A percentile compares a stretch with the other conserved stretches of the same genome.
phyloP scores from a whole-genome alignment of 2,329 filamentous ascomycete species.

The Alternaria rosae region DNA sequence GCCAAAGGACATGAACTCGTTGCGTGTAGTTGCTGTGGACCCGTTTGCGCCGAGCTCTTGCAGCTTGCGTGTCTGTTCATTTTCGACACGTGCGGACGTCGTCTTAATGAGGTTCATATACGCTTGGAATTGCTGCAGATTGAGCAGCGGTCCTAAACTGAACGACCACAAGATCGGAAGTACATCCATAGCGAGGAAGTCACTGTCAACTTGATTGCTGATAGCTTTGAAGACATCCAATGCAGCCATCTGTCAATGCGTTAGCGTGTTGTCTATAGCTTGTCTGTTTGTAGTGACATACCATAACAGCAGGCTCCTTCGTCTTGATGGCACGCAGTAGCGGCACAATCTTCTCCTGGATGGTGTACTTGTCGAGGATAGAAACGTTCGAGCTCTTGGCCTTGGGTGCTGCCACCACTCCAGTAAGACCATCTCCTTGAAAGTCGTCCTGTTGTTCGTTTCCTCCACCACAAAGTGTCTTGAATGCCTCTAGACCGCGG shows the following conservation, averaged over 20 bases:
- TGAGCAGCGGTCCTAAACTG: slow-evolving; percentile 86
- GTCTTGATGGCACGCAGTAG: slow-evolving; percentile 93
- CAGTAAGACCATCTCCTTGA: slow-evolving; percentile 76
- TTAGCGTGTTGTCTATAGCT: slow-evolving; percentile 7
- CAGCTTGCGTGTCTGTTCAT: slow-evolving; percentile 86
- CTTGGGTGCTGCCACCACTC: slow-evolving; percentile 64
- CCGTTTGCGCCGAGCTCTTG: slow-evolving; percentile 76
- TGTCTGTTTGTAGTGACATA: slow-evolving; percentile 30
- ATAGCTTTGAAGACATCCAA: slow-evolving; percentile 85
- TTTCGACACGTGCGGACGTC: slow-evolving; percentile 80
- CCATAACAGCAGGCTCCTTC: slow-evolving; percentile 95
- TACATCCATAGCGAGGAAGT: slow-evolving; percentile 91
- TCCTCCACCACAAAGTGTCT: slow-evolving; percentile 82
- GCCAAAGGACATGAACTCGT: slow-evolving; percentile 77
- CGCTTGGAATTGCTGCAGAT: slow-evolving; percentile 81
- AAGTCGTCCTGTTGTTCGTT: slow-evolving; percentile 46
- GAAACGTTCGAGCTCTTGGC: slow-evolving; percentile 72
- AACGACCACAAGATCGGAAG: slow-evolving; percentile 91
- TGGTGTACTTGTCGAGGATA: slow-evolving; percentile 94
- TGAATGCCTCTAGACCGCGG: slow-evolving; percentile 86
- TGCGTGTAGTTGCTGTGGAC: slow-evolving; percentile 61
- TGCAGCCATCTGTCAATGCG: slow-evolving; percentile 70
- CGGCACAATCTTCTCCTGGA: slow-evolving; percentile 96
- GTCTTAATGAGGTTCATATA: slow-evolving; percentile 91
- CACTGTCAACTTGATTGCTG: slow-evolving; percentile 80